Evolutionary conservation across 768 basidiomycete species (phyloP).

Genomic region (Phallus indusiatus): DNA sequence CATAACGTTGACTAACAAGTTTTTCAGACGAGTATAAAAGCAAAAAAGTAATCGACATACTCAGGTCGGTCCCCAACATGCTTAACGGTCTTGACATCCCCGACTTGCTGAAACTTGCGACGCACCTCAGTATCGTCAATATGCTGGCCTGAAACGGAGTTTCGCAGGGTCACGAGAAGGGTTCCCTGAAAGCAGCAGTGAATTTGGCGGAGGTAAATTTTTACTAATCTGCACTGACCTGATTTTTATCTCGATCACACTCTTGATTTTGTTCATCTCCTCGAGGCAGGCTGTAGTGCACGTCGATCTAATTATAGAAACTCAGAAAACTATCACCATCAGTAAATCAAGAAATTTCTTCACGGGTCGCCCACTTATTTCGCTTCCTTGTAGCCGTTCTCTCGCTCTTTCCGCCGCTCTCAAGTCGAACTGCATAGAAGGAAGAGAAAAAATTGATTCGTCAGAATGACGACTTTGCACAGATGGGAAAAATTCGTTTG

Average conservation of each 20-base stretch:
- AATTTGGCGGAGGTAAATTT: not conserved
- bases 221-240: constrained; percentile 37
- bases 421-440: constrained; percentile 63
- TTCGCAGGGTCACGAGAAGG: constrained; percentile 67
- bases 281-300: constrained; percentile 92
- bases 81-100: constrained; percentile 78
- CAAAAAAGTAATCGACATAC: constrained; percentile 25
- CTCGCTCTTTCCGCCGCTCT: constrained; percentile 88
- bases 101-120: constrained; percentile 79
- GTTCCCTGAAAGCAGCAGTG: constrained; percentile 51
- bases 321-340: not conserved
- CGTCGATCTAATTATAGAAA: constrained; percentile 60
- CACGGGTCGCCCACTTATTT: constrained; percentile 83
- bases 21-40: constrained; percentile 4
- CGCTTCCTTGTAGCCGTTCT: constrained; percentile 82
- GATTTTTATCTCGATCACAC: constrained; percentile 71
- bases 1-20: constrained; percentile 62
- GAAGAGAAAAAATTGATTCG: not conserved
- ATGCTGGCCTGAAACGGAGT: constrained; percentile 53
- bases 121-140: constrained; percentile 83
- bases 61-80: constrained; percentile 55
- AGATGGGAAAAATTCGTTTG: not conserved
- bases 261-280: constrained; percentile 61
- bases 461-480: no score
- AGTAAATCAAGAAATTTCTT: constrained; percentile 21